These are phyloP conservation scores for Zygoascus meyerae DNA, from an alignment of 1,139 yeast genomes.

Conservation along the genomic window DNA sequence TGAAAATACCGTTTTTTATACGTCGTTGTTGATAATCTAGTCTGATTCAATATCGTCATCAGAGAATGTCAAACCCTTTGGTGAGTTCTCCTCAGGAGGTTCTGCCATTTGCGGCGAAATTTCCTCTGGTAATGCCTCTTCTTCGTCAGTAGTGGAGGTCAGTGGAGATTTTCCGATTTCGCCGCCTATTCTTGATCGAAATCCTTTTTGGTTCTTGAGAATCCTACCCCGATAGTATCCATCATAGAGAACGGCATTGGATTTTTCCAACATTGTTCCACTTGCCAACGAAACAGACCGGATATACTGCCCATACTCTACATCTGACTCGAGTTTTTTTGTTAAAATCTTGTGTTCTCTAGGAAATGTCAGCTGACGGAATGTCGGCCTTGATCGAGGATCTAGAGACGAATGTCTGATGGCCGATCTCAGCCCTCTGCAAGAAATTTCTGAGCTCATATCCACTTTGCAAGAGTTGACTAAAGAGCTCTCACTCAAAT, in stretches of 20 bases:
- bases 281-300: conserved; percentile 3
- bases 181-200: conserved; percentile 14
- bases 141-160: conserved; percentile 10
- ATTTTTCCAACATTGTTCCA: conserved; percentile 13
- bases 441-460: conserved; percentile 15
- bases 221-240: conserved; percentile 21
- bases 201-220: conserved; percentile 9
- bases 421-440: conserved; percentile 19
- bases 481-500: conserved; percentile 22
- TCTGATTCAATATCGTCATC: conserved; percentile 23
- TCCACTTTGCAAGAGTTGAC: conserved; percentile 9
- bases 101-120: not conserved
- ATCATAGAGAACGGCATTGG: conserved; percentile 17
- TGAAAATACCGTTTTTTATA: too few species aligned
- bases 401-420: conserved; percentile 13
- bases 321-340: conserved; percentile 12
- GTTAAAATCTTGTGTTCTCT: conserved; percentile 19
- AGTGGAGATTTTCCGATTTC: conserved; percentile 5
- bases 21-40: not conserved
- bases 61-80: conserved; percentile 14
- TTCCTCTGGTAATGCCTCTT: conserved; percentile 7
- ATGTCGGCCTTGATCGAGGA: conserved; percentile 7
- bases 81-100: not conserved
- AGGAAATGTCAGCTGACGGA: conserved; percentile 21
- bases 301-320: conserved; percentile 16